phyloP scores from a whole-genome alignment of 768 basidiomycete genomes.

The Amanita pallidorosea region DNA sequence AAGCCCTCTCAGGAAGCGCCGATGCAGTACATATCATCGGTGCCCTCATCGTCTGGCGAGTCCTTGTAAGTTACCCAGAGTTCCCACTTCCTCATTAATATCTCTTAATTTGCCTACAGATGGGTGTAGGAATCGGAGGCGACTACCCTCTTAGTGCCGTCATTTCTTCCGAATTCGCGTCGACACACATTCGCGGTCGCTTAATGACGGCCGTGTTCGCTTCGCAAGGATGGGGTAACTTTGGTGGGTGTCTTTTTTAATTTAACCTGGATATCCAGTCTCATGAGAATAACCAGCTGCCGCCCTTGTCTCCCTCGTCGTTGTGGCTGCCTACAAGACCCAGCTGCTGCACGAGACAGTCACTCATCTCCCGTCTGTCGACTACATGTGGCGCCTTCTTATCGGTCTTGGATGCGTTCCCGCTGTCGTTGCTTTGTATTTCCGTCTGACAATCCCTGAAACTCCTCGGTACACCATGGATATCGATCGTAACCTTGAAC shows the following conservation, averaged over 20 bases:
- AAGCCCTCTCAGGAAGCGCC: slow-evolving; percentile 61
- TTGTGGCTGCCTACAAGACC: slow-evolving; percentile 59
- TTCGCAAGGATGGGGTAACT: slow-evolving; percentile 81
- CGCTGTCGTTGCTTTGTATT: slow-evolving; percentile 74
- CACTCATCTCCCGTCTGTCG: slow-evolving; percentile 39
- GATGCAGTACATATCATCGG: slow-evolving; percentile 65
- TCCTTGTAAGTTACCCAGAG: slow-evolving; percentile 33
- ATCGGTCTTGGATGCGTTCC: slow-evolving; percentile 85
- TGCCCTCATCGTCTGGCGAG: slow-evolving; percentile 75
- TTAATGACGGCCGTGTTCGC: slow-evolving; percentile 90
- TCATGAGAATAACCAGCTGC: slow-evolving; percentile 30
- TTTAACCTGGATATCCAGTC: background rate
- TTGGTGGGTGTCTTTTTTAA: slow-evolving; percentile 30
- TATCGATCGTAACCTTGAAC: slow-evolving; percentile 73
- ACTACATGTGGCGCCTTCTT: slow-evolving; percentile 77
- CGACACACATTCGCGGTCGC: slow-evolving; percentile 65
- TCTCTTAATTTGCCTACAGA: slow-evolving; percentile 20
- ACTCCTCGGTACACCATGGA: slow-evolving; percentile 91
- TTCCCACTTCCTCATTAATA: background rate
- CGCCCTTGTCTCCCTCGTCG: slow-evolving; percentile 52
- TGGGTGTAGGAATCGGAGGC: slow-evolving; percentile 80
- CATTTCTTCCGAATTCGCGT: slow-evolving; percentile 84
- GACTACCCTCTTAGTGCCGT: slow-evolving; percentile 83
- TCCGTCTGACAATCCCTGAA: slow-evolving; percentile 88
- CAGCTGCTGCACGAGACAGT: slow-evolving; percentile 32